Base-by-base conservation (phyloP, 805 yeast genomes). In the Wickerhamomyces sydowiorum region DNA sequence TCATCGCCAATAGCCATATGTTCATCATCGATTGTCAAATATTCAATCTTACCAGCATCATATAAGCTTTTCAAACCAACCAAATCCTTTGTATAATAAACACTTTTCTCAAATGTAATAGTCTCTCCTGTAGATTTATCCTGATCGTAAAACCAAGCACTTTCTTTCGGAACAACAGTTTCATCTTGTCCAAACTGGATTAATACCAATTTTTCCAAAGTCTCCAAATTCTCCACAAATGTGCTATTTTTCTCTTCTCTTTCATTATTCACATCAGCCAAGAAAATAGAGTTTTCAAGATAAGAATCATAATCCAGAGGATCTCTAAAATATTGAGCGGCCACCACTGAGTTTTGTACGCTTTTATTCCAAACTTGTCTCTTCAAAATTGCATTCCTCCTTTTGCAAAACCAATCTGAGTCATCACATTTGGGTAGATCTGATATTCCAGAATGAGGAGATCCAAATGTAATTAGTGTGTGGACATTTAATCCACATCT, bases 261-360 rank as follows among this genome's bases (percentile, higher is more conserved):
- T 52, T 86, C 95, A 49, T 85, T 86, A 54, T 86, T 86, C 32
- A 81, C 59, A 48, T 73, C 78, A 6, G 82, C 87, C 33, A 86
- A 59, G 48, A 80, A 85, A 9, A 56, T 60, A 2, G 89, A 81
- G 44, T 73, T 64, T 19, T 69, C 67, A 47, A 82, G 50, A 55
- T 86, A 86, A 15, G 64, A 59, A 1, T 72, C 79, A 52, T 72
- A 74, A 29, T 78, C 67, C 19, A 21, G 52, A 2, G 78, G 75
- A 54, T 83, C 85, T 45, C 95, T 67, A 59, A 79, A 86, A 55
- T 83, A 86, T 53, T 85, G 93, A 0, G 95, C 93, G 7, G 87
- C 81, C 0, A 86, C 64, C 1, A 82, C 60, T 3, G 71, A 58
- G 8, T 67, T 67, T 54, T 86, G 95, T 0, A 83, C 67, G 7